Evolutionary conservation across 352 stramenopile genomes (phyloP).

Genomic region (Pseudoperonospora humuli): DNA sequence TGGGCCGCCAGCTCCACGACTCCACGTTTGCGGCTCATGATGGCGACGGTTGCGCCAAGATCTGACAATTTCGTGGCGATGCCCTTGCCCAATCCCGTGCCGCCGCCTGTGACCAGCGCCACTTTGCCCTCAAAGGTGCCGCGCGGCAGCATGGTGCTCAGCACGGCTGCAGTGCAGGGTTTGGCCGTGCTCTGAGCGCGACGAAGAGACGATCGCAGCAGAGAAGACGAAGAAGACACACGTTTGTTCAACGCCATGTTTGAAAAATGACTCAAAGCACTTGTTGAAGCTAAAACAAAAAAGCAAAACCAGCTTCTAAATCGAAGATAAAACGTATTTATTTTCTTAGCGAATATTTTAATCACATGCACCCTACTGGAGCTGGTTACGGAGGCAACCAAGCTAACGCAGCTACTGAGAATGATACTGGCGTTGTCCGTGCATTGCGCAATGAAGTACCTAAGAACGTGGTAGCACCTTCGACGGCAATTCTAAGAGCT

Average conservation of each 20-base stretch:
- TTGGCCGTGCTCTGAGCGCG: conserved; percentile 17
- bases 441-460: too few species aligned
- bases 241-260: conserved; percentile 15
- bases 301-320: neutral
- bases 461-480: too few species aligned
- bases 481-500: too few species aligned
- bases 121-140: conserved; percentile 74
- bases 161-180: conserved; percentile 27
- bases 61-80: conserved; percentile 90
- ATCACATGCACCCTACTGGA: too few species aligned
- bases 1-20: conserved; percentile 85
- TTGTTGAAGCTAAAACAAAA: conserved; percentile 8
- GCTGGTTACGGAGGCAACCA: too few species aligned
- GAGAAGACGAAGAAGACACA: neutral
- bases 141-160: conserved; percentile 57
- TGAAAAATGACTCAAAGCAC: neutral
- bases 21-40: conserved; percentile 90
- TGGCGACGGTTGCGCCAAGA: conserved; percentile 89
- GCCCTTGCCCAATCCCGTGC: conserved; percentile 91
- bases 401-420: too few species aligned
- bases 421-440: too few species aligned
- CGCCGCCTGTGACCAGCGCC: conserved; percentile 92
- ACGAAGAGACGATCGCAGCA: neutral
- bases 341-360: too few species aligned
- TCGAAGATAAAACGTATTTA: too few species aligned